Evolutionary conservation across 768 basidiomycete species (phyloP), one percentile per base, ranked within the genome.

Genomic region (Tricholomella constricta): DNA sequence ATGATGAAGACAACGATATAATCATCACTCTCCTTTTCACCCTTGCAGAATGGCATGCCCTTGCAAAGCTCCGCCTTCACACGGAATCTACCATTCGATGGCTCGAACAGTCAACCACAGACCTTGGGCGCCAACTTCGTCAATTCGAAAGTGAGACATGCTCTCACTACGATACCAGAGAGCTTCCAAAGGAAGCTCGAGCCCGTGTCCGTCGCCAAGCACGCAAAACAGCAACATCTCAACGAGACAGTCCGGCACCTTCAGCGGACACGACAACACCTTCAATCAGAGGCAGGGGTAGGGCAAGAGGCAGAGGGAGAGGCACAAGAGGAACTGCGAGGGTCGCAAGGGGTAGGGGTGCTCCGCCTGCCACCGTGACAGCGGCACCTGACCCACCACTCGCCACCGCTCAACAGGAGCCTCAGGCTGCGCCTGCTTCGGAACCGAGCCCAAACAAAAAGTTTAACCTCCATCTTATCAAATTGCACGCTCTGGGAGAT

Each of bases 41-140:
- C 2, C 46, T 64, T 3, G 50, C 52, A 2, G 46, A 51, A 31
- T 70, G 69, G 69, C 65, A 68, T 43, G 51, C 54, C 1, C 29
- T 61, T 9, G 61, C 51, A 0, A 69, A 69, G 48, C 45, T 68
- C 2, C 58, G 56, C 1, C 51, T 63, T 26, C 64, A 65, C 36
- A 60, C 61, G 0, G 52, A 62, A 2, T 20, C 1, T n/a, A 9
- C 58, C 42, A 8, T 54, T 26, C 15, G 44, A 19, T 17, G 26
- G 22, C 44, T 55, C 5, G 38, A 47, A 25, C 23, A 31, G 6
- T 38, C 15, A 6, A 61, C 60, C 0, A 38, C 32, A 12, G 48
- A 46, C 4, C 49, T 58, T 20, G 56, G 56, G 4, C 31, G 47
- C 6, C 46, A 32, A n/a, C 40, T 53, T 11, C 46, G 54, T 11